Evolutionary conservation across 768 basidiomycete species (phyloP).

Genomic region (Tricholoma terreum): DNA sequence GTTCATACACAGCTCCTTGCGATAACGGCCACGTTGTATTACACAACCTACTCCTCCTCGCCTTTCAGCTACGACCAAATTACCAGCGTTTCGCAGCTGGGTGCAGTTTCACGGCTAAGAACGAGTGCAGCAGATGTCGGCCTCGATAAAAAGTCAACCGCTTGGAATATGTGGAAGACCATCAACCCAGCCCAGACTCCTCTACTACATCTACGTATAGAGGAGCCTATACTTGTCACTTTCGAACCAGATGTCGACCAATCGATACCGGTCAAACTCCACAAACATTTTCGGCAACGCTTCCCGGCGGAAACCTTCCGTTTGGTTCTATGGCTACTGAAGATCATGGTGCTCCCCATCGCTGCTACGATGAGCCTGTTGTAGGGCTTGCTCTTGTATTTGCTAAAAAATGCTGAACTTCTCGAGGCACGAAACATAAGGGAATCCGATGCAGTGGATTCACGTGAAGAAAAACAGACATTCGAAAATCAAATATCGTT

Average conservation of each 20-base stretch:
- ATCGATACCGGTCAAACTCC: slow-evolving; percentile 12
- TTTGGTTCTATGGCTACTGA: slow-evolving; percentile 68
- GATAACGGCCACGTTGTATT: slow-evolving; percentile 72
- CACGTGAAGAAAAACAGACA: slow-evolving; percentile 26
- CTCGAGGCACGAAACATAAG: slow-evolving; percentile 73
- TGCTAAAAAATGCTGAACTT: slow-evolving; percentile 89
- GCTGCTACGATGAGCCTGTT: slow-evolving; percentile 68
- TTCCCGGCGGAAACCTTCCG: slow-evolving; percentile 49
- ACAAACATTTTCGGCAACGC: slow-evolving; percentile 34
- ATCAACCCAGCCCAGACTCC: slow-evolving; percentile 67
- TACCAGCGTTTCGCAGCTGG: slow-evolving; percentile 27
- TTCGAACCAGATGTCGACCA: slow-evolving; percentile 44
- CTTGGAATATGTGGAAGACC: slow-evolving; percentile 71
- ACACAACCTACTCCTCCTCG: slow-evolving; percentile 57
- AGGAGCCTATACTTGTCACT: slow-evolving; percentile 74
- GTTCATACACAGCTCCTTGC: slow-evolving; percentile 58
- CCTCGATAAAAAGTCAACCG: slow-evolving; percentile 37
- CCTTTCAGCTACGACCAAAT: slow-evolving; percentile 25
- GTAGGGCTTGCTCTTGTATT: slow-evolving; percentile 76
- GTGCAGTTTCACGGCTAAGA: slow-evolving; percentile 32
- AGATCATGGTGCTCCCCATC: slow-evolving; percentile 85
- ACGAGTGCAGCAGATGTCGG: slow-evolving; percentile 20
- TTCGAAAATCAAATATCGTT: slow-evolving; percentile 52
- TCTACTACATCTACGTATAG: slow-evolving; percentile 74
- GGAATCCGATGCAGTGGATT: slow-evolving; percentile 37